Evolutionary conservation across 2,329 filamentous ascomycete species (phyloP), one percentile per base, ranked within the genome.

Genomic region (Neospermospora avenae): DNA sequence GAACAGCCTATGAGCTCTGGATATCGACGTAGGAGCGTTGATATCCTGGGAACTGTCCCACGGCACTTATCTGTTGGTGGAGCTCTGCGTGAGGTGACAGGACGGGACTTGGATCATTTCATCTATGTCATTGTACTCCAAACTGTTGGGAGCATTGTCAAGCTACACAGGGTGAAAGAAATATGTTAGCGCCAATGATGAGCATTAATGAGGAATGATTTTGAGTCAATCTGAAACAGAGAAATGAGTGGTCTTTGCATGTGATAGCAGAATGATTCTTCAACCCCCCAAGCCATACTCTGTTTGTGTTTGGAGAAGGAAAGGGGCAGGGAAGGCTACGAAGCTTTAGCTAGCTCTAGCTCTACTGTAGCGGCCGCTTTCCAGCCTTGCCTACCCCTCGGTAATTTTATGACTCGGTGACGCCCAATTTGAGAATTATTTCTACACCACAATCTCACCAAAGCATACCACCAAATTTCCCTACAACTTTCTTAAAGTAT

Each of bases 21-120:
- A 37, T n/a, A 49, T 53, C 16, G 39, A 54, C 24, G 37, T 44
- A 44, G 44, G 37, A 39, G 62, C 63, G 64, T 66, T 62, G 55
- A 63, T 35, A 54, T 51, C 62, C 58, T 34, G 35, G 13, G 31
- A 44, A 54, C 45, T 39, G 44, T 51, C 49, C n/a, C 52, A 34
- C 41, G 53, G 25, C 42, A 56, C 49, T 55, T 35, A 18, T 22
- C 24, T 2, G 34, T 58, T 20, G 25, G 22, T 61, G 53, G 52
- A 44, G 55, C 24, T 24, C 7, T 56, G 22, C n/a, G 28, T 34
- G 48, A 45, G 44, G 31, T 42, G 18, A 24, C 39, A 55, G 51
- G 52, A 59, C 62, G 60, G 35, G 44, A 54, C 44, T 53, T 52
- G 25, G 37, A 16, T 58, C 46, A 55, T 31, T 14, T 53, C 41